Conservation (phyloP, 148 eudicot species). For the Cornus suecica region DNA sequence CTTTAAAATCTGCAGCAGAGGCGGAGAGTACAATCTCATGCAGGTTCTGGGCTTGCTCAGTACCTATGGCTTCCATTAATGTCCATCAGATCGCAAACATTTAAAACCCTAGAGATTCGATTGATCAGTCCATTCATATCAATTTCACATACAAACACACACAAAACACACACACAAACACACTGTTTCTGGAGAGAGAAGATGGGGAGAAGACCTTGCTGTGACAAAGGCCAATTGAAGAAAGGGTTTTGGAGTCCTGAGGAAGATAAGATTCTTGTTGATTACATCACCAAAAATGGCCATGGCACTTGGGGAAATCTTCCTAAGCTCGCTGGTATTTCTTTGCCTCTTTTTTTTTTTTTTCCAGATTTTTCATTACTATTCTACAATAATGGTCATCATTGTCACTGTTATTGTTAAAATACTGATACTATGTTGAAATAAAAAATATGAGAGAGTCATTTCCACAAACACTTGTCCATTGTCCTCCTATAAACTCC, state of each 20-base stretch:
- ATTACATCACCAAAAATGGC: slow-evolving; percentile 23
- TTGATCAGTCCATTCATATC: neutral
- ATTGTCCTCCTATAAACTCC: no score
- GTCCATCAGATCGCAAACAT: neutral
- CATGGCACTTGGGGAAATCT: slow-evolving; percentile 26
- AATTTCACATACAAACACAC: no score
- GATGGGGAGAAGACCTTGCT: slow-evolving; percentile 27
- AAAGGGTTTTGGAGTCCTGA: slow-evolving; percentile 31
- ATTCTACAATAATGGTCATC: no score
- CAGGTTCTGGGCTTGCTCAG: neutral
- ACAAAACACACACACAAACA: no score
- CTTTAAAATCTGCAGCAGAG: neutral
- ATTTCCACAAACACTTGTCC: no score
- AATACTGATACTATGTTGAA: no score
- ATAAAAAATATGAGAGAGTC: no score
- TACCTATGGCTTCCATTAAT: neutral
- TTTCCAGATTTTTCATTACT: no score
- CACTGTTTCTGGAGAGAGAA: neutral
- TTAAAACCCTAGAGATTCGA: neutral
- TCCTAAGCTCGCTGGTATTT: slow-evolving; percentile 21
- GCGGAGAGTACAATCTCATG: neutral
- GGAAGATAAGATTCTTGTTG: slow-evolving; percentile 23
- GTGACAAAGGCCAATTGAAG: slow-evolving; percentile 20
- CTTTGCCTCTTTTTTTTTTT: neutral
- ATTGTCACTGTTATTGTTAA: no score